Base-by-base conservation (phyloP, 768 basidiomycete species). In the Cystobasidium ongulense region DNA sequence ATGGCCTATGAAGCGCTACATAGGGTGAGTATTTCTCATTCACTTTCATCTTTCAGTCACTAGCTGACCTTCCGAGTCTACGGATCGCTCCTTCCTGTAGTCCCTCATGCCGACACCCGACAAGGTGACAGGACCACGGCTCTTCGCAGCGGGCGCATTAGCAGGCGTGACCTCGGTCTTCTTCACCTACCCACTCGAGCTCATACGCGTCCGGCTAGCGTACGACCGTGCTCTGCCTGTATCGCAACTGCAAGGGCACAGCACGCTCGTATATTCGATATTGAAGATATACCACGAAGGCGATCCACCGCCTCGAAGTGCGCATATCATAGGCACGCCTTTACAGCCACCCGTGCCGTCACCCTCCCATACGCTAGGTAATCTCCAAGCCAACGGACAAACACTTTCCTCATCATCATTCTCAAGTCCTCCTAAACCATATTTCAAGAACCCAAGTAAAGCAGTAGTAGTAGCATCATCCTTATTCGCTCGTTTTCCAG, bases 191-290 rank as follows among this genome's bases (percentile, higher is more conserved):
- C 96, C 96, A 0, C 84, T 99, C 71, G 96, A 99, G 77, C 84
- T 99, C 23, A 88, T 97, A 73, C 89, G 96, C 75, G 96, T 99
- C 27, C 90, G 96, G 68, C 87, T 99, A 86, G 96, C 96, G 0
- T 96, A 89, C 80, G 86, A 89, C 76, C 91, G 91, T n/a, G 21
- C 10, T n/a, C 25, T 52, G 8, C 54, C 73, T 21, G 43, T 29
- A 54, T 27, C 25, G 15, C 68, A 71, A 54, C 35, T 71, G 53
- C 36, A 46, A 31, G 68, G 68, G 13, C 68, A 59, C 31, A 54
- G 50, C 67, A 43, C 23, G 7, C 73, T 68, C 7, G 64, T 74
- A 7, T 53, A 36, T 80, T 80, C 50, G 78, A 83, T 33, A 80
- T 72, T 73, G 76, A 74, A 61, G 41, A 75, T 46, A 76, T 77